phyloP scores from a whole-genome alignment of 1,284 basidiomycete genomes.

The Neolentinus lepideus region DNA sequence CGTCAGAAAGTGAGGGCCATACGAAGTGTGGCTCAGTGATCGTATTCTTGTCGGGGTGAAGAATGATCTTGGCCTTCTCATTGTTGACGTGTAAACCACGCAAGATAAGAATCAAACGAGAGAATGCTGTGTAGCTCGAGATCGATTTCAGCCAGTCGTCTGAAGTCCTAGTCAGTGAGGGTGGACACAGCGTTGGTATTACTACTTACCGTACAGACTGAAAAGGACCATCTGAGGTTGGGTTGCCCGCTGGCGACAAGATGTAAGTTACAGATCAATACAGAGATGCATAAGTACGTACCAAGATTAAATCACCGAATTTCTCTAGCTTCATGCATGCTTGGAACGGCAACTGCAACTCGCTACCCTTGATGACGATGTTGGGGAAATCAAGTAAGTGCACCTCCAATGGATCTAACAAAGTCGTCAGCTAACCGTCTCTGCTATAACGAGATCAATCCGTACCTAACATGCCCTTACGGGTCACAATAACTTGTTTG shows the following conservation, averaged over 20 bases:
- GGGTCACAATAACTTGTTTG: constrained; percentile 98
- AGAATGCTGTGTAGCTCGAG: constrained; percentile 98
- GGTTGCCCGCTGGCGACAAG: constrained; percentile 61
- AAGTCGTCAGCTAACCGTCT: constrained; percentile 6
- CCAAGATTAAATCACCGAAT: constrained; percentile 95
- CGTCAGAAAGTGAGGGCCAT: constrained; percentile 92
- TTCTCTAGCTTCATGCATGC: constrained; percentile 99
- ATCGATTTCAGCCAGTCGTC: constrained; percentile 99
- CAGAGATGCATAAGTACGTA: constrained; percentile 23
- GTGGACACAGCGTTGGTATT: too few relatives aligned
- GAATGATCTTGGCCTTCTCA: constrained; percentile 96
- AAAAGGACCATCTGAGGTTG: constrained; percentile 99
- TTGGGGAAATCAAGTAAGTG: constrained; percentile 99
- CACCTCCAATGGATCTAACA: constrained; percentile 87
- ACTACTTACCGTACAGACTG: constrained; percentile 87
- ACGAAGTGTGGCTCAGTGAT: constrained; percentile 98
- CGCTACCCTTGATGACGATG: constrained; percentile 99
- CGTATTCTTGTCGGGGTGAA: constrained; percentile 90
- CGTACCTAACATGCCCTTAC: constrained; percentile 97
- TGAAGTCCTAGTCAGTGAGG: constrained; percentile 18
- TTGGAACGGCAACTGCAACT: constrained; percentile 98
- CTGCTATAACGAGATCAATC: constrained; percentile 8
- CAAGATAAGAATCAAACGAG: constrained; percentile 90
- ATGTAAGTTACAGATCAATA: neutral
- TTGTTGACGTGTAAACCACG: constrained; percentile 99